Evolutionary conservation across 345 rosid species (phyloP).

Genomic region (Eucalyptus polyanthemos): DNA sequence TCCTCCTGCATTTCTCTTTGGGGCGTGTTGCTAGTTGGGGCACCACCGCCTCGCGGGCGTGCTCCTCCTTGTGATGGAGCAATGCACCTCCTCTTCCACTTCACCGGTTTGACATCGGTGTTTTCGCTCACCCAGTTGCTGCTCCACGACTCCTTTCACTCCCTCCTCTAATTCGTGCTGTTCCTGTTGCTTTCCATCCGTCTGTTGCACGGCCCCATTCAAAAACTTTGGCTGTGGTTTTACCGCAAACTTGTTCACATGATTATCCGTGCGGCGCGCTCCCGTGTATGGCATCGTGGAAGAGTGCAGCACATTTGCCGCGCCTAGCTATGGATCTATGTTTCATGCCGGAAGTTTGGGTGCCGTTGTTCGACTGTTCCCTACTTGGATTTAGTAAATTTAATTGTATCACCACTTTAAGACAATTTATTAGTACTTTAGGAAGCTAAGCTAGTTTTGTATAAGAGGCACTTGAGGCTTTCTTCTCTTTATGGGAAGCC

Average conservation of each 20-base stretch:
- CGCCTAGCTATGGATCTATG: rapidly evolving
- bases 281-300: not conserved
- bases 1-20: not conserved
- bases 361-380: no score
- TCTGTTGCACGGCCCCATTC: not conserved
- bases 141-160: not conserved
- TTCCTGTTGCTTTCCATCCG: not conserved
- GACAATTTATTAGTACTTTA: no score
- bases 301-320: not conserved
- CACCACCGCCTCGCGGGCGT: rapidly evolving
- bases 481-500: no score
- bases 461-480: rapidly evolving
- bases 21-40: rapidly evolving
- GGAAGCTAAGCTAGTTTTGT: no score
- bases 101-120: not conserved
- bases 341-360: no score
- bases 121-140: not conserved
- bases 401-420: no score
- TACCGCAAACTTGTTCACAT: not conserved
- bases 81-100: no score
- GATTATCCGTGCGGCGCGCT: not conserved
- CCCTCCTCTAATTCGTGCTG: not conserved
- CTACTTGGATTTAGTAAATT: no score
- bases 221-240: not conserved
- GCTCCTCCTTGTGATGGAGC: rapidly evolving